Evolutionary conservation across 2,329 filamentous ascomycete species (phyloP).

Genomic region (Phoma sp.): DNA sequence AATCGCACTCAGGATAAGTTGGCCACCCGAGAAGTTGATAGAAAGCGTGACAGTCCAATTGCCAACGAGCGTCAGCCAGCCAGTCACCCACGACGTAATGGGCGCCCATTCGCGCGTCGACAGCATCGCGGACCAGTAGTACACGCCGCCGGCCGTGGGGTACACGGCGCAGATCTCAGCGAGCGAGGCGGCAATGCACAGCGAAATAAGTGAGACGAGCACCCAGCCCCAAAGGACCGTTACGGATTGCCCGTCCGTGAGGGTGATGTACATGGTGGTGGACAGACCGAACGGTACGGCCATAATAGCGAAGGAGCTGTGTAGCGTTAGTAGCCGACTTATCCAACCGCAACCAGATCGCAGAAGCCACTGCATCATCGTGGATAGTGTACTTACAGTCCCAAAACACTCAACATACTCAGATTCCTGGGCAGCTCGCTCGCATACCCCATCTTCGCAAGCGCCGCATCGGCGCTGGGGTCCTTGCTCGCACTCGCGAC

Average conservation of each 20-base stretch:
- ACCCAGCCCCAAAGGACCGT: slow-evolving; percentile 76
- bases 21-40: slow-evolving; percentile 73
- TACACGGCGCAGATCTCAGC: slow-evolving; percentile 79
- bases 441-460: slow-evolving; percentile 72
- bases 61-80: slow-evolving; percentile 74
- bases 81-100: slow-evolving; percentile 71
- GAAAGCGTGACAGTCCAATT: slow-evolving; percentile 71
- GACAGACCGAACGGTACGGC: slow-evolving; percentile 72
- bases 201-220: slow-evolving; percentile 68
- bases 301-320: slow-evolving; percentile 75
- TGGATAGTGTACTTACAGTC: slow-evolving; percentile 54
- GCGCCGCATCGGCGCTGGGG: slow-evolving; percentile 62
- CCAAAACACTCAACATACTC: slow-evolving; percentile 73
- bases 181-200: slow-evolving; percentile 72
- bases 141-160: slow-evolving; percentile 76
- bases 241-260: slow-evolving; percentile 72
- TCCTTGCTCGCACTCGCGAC: slow-evolving; percentile 32
- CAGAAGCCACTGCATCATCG: too few species aligned
- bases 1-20: slow-evolving; percentile 69
- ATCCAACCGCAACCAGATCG: too few species aligned
- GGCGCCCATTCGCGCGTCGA: slow-evolving; percentile 69
- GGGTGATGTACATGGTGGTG: slow-evolving; percentile 72
- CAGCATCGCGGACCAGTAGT: slow-evolving; percentile 74
- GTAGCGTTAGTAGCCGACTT: slow-evolving; percentile 4
- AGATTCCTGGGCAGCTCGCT: slow-evolving; percentile 70